Evolutionary conservation across 805 yeast species (phyloP).

Genomic region (Ascoidea rubescens): DNA sequence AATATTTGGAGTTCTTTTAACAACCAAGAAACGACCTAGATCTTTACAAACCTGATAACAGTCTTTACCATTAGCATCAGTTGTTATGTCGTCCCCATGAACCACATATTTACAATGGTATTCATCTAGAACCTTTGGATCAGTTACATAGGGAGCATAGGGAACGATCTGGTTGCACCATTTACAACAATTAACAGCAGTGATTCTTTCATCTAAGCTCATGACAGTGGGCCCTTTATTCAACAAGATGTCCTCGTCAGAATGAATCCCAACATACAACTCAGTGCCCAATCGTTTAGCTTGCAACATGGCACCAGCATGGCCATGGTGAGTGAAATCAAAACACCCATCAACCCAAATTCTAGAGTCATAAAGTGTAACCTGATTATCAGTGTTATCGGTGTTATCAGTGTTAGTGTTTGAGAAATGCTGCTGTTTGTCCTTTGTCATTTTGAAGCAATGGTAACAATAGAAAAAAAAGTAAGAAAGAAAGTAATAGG

Average conservation of each 20-base stretch:
- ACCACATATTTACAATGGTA: constrained; percentile 82
- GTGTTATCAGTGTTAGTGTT: not conserved
- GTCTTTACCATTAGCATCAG: constrained; percentile 92
- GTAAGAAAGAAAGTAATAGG: too few species aligned
- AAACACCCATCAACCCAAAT: constrained; percentile 98
- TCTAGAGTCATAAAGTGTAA: constrained; percentile 20
- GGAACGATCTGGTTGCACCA: constrained; percentile 70
- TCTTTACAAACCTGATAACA: constrained; percentile 79
- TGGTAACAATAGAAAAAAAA: too few species aligned
- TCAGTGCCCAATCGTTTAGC: constrained; percentile 74
- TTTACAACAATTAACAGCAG: constrained; percentile 81
- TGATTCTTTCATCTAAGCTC: constrained; percentile 62
- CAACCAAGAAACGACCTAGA: constrained; percentile 77
- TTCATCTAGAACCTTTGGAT: constrained; percentile 61
- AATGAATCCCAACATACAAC: constrained; percentile 79
- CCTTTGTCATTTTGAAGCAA: not conserved
- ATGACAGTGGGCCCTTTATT: constrained; percentile 95
- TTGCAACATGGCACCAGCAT: constrained; percentile 92
- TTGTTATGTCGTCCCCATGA: constrained; percentile 95
- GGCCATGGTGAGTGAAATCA: constrained; percentile 95
- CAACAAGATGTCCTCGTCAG: constrained; percentile 68
- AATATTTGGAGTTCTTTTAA: constrained; percentile 85
- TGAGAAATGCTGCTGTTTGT: not conserved
- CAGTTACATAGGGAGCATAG: constrained; percentile 89
- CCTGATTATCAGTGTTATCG: constrained; percentile 4